Evolutionary conservation across 805 yeast species (phyloP), one percentile per base, ranked within the genome.

Genomic region (Suhomyces sp.): DNA sequence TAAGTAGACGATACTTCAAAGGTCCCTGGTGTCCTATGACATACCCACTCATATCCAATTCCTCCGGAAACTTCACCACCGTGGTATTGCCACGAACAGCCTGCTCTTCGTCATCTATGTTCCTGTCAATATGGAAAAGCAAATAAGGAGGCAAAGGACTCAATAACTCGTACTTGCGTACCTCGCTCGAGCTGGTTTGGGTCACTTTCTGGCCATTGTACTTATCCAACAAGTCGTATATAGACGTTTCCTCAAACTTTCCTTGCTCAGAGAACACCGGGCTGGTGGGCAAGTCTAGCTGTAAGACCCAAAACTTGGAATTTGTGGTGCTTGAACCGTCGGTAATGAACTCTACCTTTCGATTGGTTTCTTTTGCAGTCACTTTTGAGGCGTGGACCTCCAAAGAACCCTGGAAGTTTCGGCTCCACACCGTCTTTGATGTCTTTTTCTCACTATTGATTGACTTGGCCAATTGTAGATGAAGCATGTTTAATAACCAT

Each of bases 261-360:
- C 44, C 41, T n/a, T 46, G 53, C 13, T 50, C 53, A 5, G 55
- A 33, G 61, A 86, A 83, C 8, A 85, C 58, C 0, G 91, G 83
- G 8, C 66, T 65, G 0, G 80, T 72, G 0, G 94, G 93, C 17
- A 86, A 65, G 48, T 80, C 83, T n/a, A 89, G 63, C 0, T 86
- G 68, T 10, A 89, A 60, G 15, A 79, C 59, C 81, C 87, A 78
- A 59, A 83, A 86, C 46, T 61, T 66, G 51, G 47, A 45, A 2
- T 10, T 24, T 6, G 24, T 23, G 4, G 47, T 46, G 13, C 27
- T 36, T 2, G 44, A 35, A 8, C 51, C 52, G 33, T 59, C 57
- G 4, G 50, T 55, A 17, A 58, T 59, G 63, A 40, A 71, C 66
- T 46, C 75, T 53, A 50, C 64, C 63, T 58, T 61, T 22, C 53